A percentile compares a stretch with the other conserved stretches of the same genome.
Evolutionary conservation across 257 asterid genomes (phyloP).

Genomic region (Petrea volubilis): DNA sequence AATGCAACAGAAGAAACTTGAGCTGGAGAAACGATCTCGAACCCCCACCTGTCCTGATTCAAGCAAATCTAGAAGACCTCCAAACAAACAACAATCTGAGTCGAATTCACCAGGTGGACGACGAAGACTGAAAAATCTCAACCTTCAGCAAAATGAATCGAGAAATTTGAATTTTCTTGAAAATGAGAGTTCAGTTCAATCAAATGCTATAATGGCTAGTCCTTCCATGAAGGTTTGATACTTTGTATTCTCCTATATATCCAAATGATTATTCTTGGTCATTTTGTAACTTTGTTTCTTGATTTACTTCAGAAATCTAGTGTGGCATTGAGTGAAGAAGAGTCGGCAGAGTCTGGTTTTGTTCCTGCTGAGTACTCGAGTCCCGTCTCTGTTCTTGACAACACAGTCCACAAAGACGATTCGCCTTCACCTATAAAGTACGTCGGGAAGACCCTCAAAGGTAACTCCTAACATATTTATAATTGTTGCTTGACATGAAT

Average conservation of each 20-base stretch:
- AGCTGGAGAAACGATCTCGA: constrained; percentile 51
- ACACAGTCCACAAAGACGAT: constrained; percentile 37
- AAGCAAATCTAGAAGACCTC: constrained; percentile 43
- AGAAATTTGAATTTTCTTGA: neutral
- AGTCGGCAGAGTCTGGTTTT: constrained; percentile 30
- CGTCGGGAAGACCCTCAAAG: constrained; percentile 37
- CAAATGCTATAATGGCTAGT: constrained; percentile 34
- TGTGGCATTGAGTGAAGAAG: constrained; percentile 35
- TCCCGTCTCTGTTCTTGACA: constrained; percentile 68
- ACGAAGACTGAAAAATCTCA: constrained; percentile 41
- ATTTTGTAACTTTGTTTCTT: constrained; percentile 17
- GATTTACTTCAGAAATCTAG: constrained; percentile 42
- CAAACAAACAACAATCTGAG: constrained; percentile 46
- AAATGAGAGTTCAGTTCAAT: neutral
- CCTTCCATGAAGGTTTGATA: constrained; percentile 49
- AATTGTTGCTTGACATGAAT: neutral
- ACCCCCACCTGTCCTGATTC: constrained; percentile 62
- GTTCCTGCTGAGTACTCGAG: constrained; percentile 58
- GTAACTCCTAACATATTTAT: constrained; percentile 21
- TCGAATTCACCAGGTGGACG: constrained; percentile 60
- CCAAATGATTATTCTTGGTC: neutral
- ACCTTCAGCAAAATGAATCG: constrained; percentile 27
- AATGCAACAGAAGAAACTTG: constrained; percentile 55
- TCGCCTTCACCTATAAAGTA: constrained; percentile 54
- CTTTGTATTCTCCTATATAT: constrained; percentile 14